Conservation (phyloP, 2,329 filamentous ascomycete species). For the Ambrosiella cleistominuta region DNA sequence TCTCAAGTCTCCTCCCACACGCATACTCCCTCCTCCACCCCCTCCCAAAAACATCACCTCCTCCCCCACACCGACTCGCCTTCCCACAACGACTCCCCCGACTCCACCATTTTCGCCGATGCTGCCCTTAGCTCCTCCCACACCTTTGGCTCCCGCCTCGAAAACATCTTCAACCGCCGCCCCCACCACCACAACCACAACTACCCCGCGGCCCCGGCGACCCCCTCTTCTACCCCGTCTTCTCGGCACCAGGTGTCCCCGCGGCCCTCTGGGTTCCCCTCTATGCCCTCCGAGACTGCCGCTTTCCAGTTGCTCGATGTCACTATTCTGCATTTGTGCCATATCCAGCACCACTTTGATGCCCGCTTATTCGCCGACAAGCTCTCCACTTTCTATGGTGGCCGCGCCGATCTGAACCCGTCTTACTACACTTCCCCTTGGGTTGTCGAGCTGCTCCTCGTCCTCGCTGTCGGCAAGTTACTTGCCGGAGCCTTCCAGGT, state of each 20-base stretch:
- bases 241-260: background rate
- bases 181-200: background rate
- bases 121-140: slow-evolving; percentile 14
- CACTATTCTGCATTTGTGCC: slow-evolving; percentile 16
- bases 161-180: slow-evolving; percentile 14
- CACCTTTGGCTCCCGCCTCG: slow-evolving; percentile 14
- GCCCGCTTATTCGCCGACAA: slow-evolving; percentile 14
- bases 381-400: slow-evolving; percentile 5
- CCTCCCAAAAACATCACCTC: background rate
- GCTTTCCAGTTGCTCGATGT: slow-evolving; percentile 14
- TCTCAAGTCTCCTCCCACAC: background rate
- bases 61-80: slow-evolving; percentile 1
- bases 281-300: slow-evolving; percentile 13
- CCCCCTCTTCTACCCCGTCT: background rate
- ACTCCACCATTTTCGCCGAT: slow-evolving; percentile 14
- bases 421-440: slow-evolving; percentile 12
- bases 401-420: background rate
- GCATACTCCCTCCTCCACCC: slow-evolving; percentile 2
- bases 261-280: slow-evolving; percentile 1
- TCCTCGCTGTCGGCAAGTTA: slow-evolving; percentile 11
- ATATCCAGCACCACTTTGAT: slow-evolving; percentile 17
- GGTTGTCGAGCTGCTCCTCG: slow-evolving; percentile 10
- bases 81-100: slow-evolving; percentile 11
- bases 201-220: slow-evolving; percentile 1
- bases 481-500: slow-evolving; percentile 9